Evolutionary conservation across 73 alveolate species (phyloP), one percentile per base, ranked within the genome.

Genomic region (Paramecium pentaurelia): DNA sequence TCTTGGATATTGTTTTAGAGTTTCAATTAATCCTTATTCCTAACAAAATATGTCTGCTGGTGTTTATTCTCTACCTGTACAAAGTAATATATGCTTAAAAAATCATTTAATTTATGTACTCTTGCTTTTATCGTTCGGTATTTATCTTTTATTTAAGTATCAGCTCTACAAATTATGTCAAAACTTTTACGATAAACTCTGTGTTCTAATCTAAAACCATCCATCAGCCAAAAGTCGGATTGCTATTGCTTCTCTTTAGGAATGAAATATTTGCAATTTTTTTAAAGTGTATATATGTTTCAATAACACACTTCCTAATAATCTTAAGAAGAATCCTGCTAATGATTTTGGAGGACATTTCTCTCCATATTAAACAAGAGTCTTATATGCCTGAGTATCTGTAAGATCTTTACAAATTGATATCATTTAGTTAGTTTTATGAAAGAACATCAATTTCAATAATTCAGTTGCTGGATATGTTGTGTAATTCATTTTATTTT

Each of bases 341-440:
- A 80, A 80, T 27, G 91, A 40, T 47, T 80, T 80, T 20, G 91
- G 91, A 11, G 91, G 91, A 11, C 45, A 27, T 49, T 80, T 80
- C 28, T 80, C 91, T 20, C 91, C 91, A 80, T 80, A 80, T 80
- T 80, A 80, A n/a, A 8, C 8, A 20, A 80, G 58, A n/a, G 91
- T 45, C 32, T 80, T 80, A 80, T 80, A 80, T 14, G 91, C 91
- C 44, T 80, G 32, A 18, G 91, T 80, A 32, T 80, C 91, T 47
- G 45, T 22, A 8, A 80, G 38, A 42, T 80, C 91, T 25, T 80
- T 80, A 36, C 91, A 80, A 45, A 80, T 44, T 10, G 91, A 80
- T 27, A 80, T 40, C 71, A 80, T 80, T 49, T 80, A 64, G 18
- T 80, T 80, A 5, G 64, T 80, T 27, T 44, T 20, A 80, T 80